Evolutionary conservation across 192 early-diverging fungal genomes (phyloP).

Genomic region (Linnemannia zychae): DNA sequence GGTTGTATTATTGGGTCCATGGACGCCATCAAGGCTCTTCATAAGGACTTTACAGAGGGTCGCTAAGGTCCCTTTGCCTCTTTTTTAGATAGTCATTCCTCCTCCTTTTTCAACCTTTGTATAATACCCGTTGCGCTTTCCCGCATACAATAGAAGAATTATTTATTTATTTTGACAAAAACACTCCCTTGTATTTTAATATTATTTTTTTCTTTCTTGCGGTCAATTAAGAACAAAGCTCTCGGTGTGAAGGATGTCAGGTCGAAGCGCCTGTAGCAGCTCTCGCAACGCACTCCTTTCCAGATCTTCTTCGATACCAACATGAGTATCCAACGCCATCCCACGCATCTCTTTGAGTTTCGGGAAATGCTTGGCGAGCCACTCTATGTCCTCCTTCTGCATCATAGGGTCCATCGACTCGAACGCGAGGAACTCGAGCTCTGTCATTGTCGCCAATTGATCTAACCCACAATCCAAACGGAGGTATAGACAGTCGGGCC

Average conservation of each 20-base stretch:
- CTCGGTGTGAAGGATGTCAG: background rate
- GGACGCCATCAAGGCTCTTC: slow-evolving; percentile 69
- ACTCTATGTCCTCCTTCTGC: background rate
- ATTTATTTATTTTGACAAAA: no score
- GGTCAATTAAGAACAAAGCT: background rate
- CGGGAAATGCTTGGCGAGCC: background rate
- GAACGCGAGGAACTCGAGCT: background rate
- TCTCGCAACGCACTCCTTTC: background rate
- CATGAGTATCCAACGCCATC: background rate
- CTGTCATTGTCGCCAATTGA: background rate
- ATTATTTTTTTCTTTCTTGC: background rate
- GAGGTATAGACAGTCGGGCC: background rate
- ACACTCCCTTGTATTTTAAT: no score
- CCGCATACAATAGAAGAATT: background rate
- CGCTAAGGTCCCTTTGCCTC: background rate
- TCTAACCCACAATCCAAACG: background rate
- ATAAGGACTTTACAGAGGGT: slow-evolving; percentile 50
- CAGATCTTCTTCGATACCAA: background rate
- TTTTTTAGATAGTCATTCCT: background rate
- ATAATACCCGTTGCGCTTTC: background rate
- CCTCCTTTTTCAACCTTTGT: background rate
- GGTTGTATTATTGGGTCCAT: slow-evolving; percentile 75
- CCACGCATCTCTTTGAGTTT: background rate
- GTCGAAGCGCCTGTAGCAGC: background rate
- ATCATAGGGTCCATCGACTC: background rate